Percentiles rank a stretch among this genome's conserved stretches.
Conservation (phyloP, 768 basidiomycete species). For the Mycena belliarum region DNA sequence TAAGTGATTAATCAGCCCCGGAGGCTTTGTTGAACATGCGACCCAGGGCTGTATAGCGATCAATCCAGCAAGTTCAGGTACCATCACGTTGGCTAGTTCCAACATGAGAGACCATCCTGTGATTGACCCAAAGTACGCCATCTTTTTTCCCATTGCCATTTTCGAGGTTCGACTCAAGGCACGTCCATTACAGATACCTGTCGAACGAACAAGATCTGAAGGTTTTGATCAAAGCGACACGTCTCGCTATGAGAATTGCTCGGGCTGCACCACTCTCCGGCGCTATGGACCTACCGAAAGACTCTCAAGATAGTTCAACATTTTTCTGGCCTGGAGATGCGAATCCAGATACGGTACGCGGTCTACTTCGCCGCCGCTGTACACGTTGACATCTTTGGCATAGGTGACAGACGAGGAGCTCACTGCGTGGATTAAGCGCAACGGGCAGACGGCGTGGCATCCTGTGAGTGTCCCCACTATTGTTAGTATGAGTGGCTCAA, state of each 20-base stretch:
- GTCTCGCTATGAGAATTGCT: constrained; percentile 24
- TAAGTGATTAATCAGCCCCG: background rate
- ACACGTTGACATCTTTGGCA: background rate
- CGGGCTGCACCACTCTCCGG: constrained; percentile 16
- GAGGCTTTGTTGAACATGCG: background rate
- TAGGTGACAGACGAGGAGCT: constrained; percentile 9
- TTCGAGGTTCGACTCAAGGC: too few species aligned
- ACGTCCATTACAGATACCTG: constrained; percentile 22
- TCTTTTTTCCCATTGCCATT: background rate
- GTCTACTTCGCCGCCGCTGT: background rate
- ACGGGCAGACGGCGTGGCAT: constrained; percentile 18
- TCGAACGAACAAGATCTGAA: constrained; percentile 20
- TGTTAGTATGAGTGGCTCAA: too few species aligned
- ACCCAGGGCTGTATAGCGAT: constrained; percentile 6
- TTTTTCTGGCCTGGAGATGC: constrained; percentile 26
- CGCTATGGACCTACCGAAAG: constrained; percentile 7
- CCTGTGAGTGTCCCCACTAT: too few species aligned
- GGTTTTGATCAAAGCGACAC: constrained; percentile 20
- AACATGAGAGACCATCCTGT: constrained; percentile 4
- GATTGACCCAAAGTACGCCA: constrained; percentile 19
- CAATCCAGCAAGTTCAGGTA: constrained; percentile 9
- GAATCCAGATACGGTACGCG: constrained; percentile 13
- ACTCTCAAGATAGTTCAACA: constrained; percentile 12
- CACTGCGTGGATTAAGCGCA: constrained; percentile 10
- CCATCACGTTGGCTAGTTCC: constrained; percentile 4